Evolutionary conservation across 257 asterid genomes (phyloP).

Genomic region (Nyctanthes arbortristis): DNA sequence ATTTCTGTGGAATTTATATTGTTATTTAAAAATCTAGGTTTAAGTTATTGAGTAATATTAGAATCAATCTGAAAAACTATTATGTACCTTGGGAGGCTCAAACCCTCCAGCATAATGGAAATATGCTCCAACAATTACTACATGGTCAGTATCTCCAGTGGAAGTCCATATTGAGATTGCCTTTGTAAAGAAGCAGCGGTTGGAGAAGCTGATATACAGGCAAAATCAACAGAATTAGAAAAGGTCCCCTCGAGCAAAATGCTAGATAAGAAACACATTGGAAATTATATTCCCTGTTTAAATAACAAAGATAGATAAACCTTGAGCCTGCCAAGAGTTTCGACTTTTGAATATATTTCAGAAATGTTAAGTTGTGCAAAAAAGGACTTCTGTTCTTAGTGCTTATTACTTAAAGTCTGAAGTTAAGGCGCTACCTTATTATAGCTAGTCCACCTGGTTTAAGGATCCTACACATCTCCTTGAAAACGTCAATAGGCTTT

Average conservation of each 20-base stretch:
- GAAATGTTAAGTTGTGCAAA: slow-evolving; percentile 2
- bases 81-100: slow-evolving; percentile 88
- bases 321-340: slow-evolving; percentile 2
- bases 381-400: too few species aligned
- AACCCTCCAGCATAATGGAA: slow-evolving; percentile 97
- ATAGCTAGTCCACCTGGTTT: slow-evolving; percentile 93
- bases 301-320: slow-evolving; percentile 7
- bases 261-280: not conserved
- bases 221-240: slow-evolving; percentile 22
- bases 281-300: slow-evolving; percentile 8
- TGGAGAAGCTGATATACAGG: slow-evolving; percentile 67
- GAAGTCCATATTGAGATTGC: slow-evolving; percentile 97
- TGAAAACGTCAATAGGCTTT: slow-evolving; percentile 85
- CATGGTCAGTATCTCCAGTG: slow-evolving; percentile 93
- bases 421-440: slow-evolving; percentile 51
- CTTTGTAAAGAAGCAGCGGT: slow-evolving; percentile 96
- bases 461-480: slow-evolving; percentile 81
- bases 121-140: slow-evolving; percentile 85
- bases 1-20: too few species aligned
- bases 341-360: not conserved
- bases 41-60: not conserved
- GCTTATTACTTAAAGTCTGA: too few species aligned
- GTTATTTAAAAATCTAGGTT: not conserved
- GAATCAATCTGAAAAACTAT: not conserved
- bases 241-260: not conserved